Evolutionary conservation across 1,139 yeast species (phyloP).

Genomic region (Kodamaea fungicola): DNA sequence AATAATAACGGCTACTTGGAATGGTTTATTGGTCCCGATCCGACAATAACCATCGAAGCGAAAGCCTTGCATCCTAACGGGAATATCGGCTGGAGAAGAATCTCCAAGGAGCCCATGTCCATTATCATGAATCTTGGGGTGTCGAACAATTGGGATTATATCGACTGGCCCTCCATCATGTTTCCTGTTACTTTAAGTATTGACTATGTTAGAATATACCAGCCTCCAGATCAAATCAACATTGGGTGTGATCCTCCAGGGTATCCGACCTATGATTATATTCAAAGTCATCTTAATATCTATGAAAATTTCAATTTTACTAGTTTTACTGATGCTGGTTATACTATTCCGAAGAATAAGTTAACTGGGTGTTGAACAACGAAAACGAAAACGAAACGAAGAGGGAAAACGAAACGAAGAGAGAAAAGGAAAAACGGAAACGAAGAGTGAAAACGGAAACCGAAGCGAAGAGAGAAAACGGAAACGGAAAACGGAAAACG

Average conservation of each 20-base stretch:
- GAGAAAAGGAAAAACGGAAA: too few relatives aligned
- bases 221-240: slow-evolving; percentile 18
- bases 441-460: too few relatives aligned
- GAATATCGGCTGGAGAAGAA: slow-evolving; percentile 22
- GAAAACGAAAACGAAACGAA: too few relatives aligned
- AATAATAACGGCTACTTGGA: slow-evolving; percentile 23
- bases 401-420: too few relatives aligned
- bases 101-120: slow-evolving; percentile 28
- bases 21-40: slow-evolving; percentile 25
- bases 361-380: slow-evolving; percentile 6
- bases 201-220: slow-evolving; percentile 26
- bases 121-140: slow-evolving; percentile 27
- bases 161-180: slow-evolving; percentile 24
- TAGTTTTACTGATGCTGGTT: slow-evolving; percentile 22
- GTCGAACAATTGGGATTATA: slow-evolving; percentile 29
- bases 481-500: too few relatives aligned
- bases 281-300: slow-evolving; percentile 18
- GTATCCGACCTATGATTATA: slow-evolving; percentile 24
- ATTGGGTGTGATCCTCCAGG: slow-evolving; percentile 26
- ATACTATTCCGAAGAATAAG: slow-evolving; percentile 19
- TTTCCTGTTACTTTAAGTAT: slow-evolving; percentile 24
- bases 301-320: slow-evolving; percentile 23
- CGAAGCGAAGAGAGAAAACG: too few relatives aligned
- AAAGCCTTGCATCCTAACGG: slow-evolving; percentile 27
- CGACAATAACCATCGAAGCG: slow-evolving; percentile 21